Conservation (phyloP, 345 rosid genomes). For the Angophora floribunda region DNA sequence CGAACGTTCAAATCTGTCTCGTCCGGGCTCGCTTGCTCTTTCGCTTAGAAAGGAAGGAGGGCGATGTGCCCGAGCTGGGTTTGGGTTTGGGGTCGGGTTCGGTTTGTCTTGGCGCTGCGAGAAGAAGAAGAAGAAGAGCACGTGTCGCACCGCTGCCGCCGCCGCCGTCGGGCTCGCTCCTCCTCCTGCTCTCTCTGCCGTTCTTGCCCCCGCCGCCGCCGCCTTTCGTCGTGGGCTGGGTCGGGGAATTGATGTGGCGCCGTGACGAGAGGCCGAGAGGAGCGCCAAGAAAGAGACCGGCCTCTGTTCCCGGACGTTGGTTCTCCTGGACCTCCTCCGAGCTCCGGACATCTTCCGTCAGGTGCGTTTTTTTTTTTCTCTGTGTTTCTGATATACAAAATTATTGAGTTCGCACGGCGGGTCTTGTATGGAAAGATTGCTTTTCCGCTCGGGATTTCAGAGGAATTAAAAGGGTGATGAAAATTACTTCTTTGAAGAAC, state of each 20-base stretch:
- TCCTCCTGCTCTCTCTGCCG: not conserved
- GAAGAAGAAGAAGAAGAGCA: not conserved
- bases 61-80: not conserved
- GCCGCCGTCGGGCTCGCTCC: not conserved
- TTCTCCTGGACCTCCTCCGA: not conserved
- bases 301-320: not conserved
- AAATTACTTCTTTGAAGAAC: not conserved
- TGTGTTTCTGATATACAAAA: not conserved
- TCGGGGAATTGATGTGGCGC: not conserved
- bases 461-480: not conserved
- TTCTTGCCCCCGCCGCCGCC: not conserved
- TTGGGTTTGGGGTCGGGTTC: not conserved
- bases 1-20: not conserved
- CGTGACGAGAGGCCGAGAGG: not conserved
- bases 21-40: not conserved
- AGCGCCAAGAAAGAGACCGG: not conserved
- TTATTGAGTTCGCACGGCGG: not conserved
- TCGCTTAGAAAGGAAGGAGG: not conserved
- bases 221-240: not conserved
- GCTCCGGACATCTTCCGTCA: not conserved
- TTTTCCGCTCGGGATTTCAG: not conserved
- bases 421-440: not conserved
- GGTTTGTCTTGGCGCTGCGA: not conserved
- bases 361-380: not conserved
- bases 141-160: not conserved